Evolutionary conservation across 441 rosid species (phyloP).

Genomic region (Rhodomyrtus psidioides): DNA sequence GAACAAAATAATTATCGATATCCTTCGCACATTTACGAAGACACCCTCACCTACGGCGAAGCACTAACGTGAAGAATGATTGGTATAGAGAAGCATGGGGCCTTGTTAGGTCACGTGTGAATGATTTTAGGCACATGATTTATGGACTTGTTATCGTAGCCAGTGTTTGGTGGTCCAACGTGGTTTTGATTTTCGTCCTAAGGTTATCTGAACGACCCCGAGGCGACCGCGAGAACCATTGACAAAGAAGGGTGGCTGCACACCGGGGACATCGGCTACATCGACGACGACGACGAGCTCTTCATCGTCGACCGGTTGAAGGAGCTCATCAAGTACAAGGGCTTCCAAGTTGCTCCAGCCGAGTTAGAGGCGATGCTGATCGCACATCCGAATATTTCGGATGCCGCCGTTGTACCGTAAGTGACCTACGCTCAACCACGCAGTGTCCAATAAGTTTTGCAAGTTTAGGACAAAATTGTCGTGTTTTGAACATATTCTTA

Average conservation of each 20-base stretch:
- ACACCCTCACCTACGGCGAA: neutral
- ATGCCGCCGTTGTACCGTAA: slow-evolving; percentile 84
- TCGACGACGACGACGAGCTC: slow-evolving; percentile 73
- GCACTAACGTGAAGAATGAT: neutral
- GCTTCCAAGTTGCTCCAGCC: slow-evolving; percentile 87
- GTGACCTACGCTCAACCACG: neutral
- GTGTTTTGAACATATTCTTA: neutral
- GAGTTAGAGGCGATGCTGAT: slow-evolving; percentile 82
- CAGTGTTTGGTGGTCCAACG: neutral
- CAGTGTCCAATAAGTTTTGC: neutral
- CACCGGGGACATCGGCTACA: slow-evolving; percentile 72
- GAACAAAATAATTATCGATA: neutral
- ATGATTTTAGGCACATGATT: neutral
- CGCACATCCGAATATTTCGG: slow-evolving; percentile 51
- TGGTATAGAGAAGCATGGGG: neutral
- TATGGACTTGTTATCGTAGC: neutral
- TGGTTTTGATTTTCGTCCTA: neutral
- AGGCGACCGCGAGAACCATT: slow-evolving; percentile 52
- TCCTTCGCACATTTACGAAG: neutral
- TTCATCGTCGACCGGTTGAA: slow-evolving; percentile 79
- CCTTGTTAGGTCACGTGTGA: neutral
- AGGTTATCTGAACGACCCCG: slow-evolving; percentile 70
- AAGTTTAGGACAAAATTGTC: neutral
- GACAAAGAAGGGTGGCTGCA: slow-evolving; percentile 85
- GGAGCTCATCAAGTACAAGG: slow-evolving; percentile 80